Evolutionary conservation across 202 grass and related monocot species (phyloP), one percentile per base, ranked within the genome.

Genomic region (Panicum hallii): DNA sequence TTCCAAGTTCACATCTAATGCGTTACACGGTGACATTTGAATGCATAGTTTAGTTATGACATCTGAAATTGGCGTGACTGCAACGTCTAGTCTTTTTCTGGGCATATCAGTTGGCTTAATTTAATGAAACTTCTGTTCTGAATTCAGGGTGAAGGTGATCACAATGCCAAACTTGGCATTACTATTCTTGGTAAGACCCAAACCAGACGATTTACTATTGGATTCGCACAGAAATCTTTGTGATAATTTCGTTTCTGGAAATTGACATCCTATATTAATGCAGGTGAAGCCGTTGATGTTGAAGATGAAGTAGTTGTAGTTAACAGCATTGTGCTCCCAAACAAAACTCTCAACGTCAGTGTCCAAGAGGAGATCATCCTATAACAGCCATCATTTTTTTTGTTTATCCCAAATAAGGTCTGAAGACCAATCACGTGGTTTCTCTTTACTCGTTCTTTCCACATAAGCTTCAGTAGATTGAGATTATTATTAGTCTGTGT

Each of bases 341-440:
- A 97, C 81, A 99, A 99, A 74, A 99, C 94, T 41, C 88, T 99
- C 7, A 93, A 91, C 74, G 82, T 94, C 69, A 99, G 94, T 46
- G 93, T 97, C 72, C 93, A 99, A 87, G 97, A 99, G 57, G 97
- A 99, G 87, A 99, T 97, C 48, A 99, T 99, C 45, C 77, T 99
- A 87, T 99, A 90, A 83, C 58, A 63, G 12, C 63, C 7, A 1
- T 52, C 47, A 42, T 60, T 76, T 84, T 70, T 90, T 68, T 57
- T 70, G 67, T 75, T 30, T 84, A 77, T 73, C 68, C 77, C 36
- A 70, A 90, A 79, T 74, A 91, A 90, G 74, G 79, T 64, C 11
- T 64, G 19, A 56, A 44, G n/a, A 65, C 82, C 89, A 91, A 52
- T 22, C 34, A 81, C 79, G 42, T 67, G 67, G 44, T 77, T 83